Evolutionary conservation across 129 eudicot genomes (phyloP), one percentile per base, ranked within the genome.

Genomic region (Flaveria ramosissima): DNA sequence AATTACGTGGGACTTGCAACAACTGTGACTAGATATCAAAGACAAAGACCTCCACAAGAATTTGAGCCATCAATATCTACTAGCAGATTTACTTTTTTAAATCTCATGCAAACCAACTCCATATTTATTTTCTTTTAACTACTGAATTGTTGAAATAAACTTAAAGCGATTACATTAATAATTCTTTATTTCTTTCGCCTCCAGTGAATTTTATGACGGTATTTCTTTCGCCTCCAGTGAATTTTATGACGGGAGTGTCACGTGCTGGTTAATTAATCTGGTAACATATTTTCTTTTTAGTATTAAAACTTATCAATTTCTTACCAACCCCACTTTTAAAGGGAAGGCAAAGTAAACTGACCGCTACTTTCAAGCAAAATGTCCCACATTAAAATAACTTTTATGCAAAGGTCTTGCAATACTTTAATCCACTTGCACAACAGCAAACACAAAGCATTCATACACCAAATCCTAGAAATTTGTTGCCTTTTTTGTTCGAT

Each of bases 11-110:
- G 30, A 45, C 77, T 67, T 24, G n/a, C 66, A 67, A 23, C 74
- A 77, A 52, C 56, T 66, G 23, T 23, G 43, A 61, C 77, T 50
- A 55, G 12, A 52, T 52, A 52, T 52, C 59, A 52, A 52, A 52
- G 73, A 76, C 80, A 76, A 76, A 48, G 80, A 76, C 80, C 67
- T 66, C 55, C 73, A 76, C 63, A 52, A 59, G 65, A 19, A 32
- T 66, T 65, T 76, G 64, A 64, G 72, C 73, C 80, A 45, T 30
- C 36, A 4, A 30, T 30, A 30, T 30, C 36, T 30, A 30, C 6
- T 30, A 30, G 5, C 36, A 30, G 5, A 5, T 30, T 30, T 30
- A 4, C 36, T 30, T 30, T 3, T 30, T 30, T 30, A 30, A 30
- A 30, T 30, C 36, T 30, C 0, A 30, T 30, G 36, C 36, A 30